Conservation (phyloP, 2,329 filamentous ascomycete species). For the Neofusicoccum kwambonambiense region DNA sequence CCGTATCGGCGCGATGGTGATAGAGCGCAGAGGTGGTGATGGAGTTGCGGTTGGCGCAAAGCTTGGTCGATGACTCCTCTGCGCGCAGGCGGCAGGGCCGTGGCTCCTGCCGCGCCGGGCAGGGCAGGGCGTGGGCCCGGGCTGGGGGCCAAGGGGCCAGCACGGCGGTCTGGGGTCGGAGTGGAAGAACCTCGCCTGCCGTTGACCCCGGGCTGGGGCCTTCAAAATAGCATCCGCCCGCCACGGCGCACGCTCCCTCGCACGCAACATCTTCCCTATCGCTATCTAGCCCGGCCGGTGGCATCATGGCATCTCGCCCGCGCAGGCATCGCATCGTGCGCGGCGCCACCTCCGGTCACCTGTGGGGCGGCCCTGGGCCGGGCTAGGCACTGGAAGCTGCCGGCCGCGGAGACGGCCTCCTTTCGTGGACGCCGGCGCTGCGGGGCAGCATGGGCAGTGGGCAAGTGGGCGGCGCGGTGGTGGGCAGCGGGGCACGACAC, state of each 20-base stretch:
- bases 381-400: not conserved
- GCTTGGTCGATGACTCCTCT: slow-evolving; percentile 1
- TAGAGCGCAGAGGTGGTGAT: not conserved
- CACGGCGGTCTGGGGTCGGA: not conserved
- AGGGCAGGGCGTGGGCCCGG: too few relatives aligned
- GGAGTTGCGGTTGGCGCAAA: not conserved
- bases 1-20: not conserved
- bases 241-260: too few relatives aligned
- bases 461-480: not conserved
- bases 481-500: not conserved
- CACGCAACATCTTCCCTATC: too few relatives aligned
- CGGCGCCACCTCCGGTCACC: not conserved
- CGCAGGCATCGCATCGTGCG: not conserved
- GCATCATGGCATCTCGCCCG: not conserved
- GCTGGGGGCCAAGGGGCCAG: too few relatives aligned
- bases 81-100: not conserved
- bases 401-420: slow-evolving; percentile 1
- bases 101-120: too few relatives aligned
- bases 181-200: too few relatives aligned
- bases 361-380: not conserved
- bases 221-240: too few relatives aligned
- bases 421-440: not conserved
- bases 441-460: not conserved
- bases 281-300: too few relatives aligned
- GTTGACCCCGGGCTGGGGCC: too few relatives aligned